Conservation (phyloP, 1,284 basidiomycete genomes). For the Inonotus hispidus region DNA sequence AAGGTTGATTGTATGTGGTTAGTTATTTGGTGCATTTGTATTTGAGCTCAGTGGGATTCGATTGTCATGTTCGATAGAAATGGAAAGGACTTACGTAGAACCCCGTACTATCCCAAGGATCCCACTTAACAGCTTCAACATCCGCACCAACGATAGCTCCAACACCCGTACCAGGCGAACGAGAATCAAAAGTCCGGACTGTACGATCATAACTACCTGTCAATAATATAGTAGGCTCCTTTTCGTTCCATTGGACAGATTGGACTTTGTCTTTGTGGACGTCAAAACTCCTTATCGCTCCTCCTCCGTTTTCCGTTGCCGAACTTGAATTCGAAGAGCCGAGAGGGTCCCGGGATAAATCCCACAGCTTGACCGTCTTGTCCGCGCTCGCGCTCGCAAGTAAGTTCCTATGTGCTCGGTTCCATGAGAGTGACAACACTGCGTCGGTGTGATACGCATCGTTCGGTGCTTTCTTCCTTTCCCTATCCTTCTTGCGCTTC, state of each 20-base stretch:
- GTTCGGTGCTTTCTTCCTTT: slow-evolving; percentile 65
- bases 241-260: slow-evolving; percentile 91
- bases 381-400: slow-evolving; percentile 93
- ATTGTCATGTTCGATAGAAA: not conserved
- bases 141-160: slow-evolving; percentile 81
- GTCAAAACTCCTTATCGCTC: slow-evolving; percentile 78
- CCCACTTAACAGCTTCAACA: slow-evolving; percentile 93
- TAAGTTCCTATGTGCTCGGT: slow-evolving; percentile 82
- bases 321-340: not conserved
- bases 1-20: not conserved
- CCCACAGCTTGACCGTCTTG: slow-evolving; percentile 96
- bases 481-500: slow-evolving; percentile 74
- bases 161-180: slow-evolving; percentile 76
- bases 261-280: slow-evolving; percentile 98
- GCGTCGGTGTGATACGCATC: slow-evolving; percentile 88
- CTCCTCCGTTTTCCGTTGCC: slow-evolving; percentile 24
- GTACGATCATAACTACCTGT: slow-evolving; percentile 95
- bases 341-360: slow-evolving; percentile 71
- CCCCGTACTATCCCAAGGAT: slow-evolving; percentile 84
- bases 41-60: not conserved
- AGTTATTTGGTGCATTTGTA: not conserved
- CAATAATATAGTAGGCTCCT: slow-evolving; percentile 82
- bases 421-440: slow-evolving; percentile 91
- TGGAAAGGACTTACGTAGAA: slow-evolving; percentile 70
- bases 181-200: slow-evolving; percentile 88